phyloP scores from a whole-genome alignment of 2,329 filamentous ascomycete genomes.

The Pestalotiopsis sp. region DNA sequence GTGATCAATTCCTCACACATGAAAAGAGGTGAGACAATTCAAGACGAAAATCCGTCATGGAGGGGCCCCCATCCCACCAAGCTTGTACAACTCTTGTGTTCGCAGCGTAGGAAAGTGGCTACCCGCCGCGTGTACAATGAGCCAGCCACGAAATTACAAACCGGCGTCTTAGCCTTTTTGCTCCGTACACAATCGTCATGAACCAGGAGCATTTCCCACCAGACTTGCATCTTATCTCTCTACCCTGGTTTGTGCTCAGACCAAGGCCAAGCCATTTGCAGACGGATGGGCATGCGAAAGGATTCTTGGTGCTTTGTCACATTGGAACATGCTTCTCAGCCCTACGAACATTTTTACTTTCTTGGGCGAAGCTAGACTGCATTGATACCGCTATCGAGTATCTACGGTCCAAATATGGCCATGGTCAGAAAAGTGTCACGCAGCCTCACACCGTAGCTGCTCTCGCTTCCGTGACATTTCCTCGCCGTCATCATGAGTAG shows the following conservation, averaged over 20 bases:
- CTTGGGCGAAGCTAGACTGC: no score
- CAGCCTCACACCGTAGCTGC: not conserved
- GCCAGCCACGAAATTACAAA: not conserved
- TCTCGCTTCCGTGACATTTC: not conserved
- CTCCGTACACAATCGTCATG: no score
- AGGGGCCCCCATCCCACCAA: not conserved
- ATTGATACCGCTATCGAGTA: no score
- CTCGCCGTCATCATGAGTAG: constrained; percentile 13
- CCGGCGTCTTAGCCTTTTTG: not conserved
- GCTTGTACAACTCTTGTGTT: not conserved
- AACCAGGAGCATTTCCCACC: no score
- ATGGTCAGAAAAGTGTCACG: no score
- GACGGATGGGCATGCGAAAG: not conserved
- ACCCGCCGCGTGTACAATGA: not conserved
- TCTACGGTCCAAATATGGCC: not conserved
- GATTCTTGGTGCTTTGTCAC: not conserved
- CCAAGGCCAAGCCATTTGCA: not conserved
- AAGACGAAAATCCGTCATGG: not conserved
- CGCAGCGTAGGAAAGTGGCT: not conserved
- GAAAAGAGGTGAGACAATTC: not conserved
- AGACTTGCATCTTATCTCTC: not conserved
- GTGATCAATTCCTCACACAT: not conserved
- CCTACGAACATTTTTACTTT: not conserved
- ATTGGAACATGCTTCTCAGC: not conserved
- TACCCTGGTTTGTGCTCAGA: not conserved